These are phyloP conservation scores for Aleurites moluccanus DNA, from an alignment of 441 rosid species.

Conservation along the genomic window DNA sequence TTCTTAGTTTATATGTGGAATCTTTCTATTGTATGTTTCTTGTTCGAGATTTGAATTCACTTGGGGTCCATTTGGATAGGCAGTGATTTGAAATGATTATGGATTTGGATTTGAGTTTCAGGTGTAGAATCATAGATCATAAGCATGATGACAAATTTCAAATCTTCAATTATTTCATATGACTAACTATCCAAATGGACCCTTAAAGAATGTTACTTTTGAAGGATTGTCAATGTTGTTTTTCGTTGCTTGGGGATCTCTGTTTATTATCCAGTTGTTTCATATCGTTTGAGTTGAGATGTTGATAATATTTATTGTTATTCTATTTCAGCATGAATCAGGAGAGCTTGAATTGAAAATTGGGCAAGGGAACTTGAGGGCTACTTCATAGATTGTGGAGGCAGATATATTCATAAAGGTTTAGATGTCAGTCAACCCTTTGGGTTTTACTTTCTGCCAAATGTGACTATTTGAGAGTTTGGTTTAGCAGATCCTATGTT, in stretches of 20 bases:
- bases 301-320: not conserved
- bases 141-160: no score
- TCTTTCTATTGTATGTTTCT: not conserved
- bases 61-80: no score
- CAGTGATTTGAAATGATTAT: no score
- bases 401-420: conserved; percentile 1
- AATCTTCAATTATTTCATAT: no score
- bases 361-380: conserved; percentile 30
- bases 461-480: conserved; percentile 4
- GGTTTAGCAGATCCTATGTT: conserved; percentile 24
- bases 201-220: conserved; percentile 1
- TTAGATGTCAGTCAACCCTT: conserved; percentile 10
- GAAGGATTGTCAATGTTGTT: not conserved
- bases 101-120: no score
- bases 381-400: conserved; percentile 31
- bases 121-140: no score
- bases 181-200: no score
- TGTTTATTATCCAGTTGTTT: not conserved
- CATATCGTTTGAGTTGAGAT: not conserved
- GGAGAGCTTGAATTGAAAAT: conserved; percentile 11
- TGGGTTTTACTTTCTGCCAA: conserved; percentile 13
- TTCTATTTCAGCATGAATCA: conserved; percentile 18
- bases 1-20: not conserved
- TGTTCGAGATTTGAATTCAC: not conserved
- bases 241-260: conserved; percentile 1